Evolutionary conservation across 2,329 filamentous ascomycete species (phyloP).

Genomic region (Penicillium sp.): DNA sequence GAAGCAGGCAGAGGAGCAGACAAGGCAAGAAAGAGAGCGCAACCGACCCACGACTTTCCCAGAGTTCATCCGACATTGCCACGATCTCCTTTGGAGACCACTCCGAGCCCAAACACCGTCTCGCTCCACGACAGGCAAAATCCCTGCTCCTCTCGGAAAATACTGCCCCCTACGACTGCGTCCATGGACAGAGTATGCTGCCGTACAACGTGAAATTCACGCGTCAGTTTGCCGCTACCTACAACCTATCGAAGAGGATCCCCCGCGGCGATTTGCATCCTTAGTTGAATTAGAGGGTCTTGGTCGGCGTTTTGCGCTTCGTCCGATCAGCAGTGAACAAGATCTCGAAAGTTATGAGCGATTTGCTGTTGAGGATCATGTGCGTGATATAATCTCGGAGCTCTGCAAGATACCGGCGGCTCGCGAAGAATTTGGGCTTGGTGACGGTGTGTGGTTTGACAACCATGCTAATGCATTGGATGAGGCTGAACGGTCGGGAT

Average conservation of each 20-base stretch:
- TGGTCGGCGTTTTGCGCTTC: constrained; percentile 9
- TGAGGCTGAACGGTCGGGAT: background rate
- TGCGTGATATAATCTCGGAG: constrained; percentile 23
- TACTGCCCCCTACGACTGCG: constrained; percentile 18
- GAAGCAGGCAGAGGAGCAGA: background rate
- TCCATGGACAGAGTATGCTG: constrained; percentile 16
- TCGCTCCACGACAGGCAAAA: constrained; percentile 20
- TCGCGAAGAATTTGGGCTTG: background rate
- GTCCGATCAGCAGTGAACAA: constrained; percentile 16
- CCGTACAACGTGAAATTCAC: background rate
- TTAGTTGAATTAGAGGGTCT: constrained; percentile 12
- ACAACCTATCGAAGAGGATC: constrained; percentile 6
- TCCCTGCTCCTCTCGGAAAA: constrained; percentile 19
- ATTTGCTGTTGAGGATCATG: constrained; percentile 9
- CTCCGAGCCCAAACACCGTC: constrained; percentile 17
- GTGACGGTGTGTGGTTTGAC: background rate
- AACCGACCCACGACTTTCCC: constrained; percentile 7
- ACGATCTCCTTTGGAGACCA: constrained; percentile 11
- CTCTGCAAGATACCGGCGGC: constrained; percentile 21
- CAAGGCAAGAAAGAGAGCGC: constrained; percentile 1
- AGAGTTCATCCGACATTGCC: constrained; percentile 15
- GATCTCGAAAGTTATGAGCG: constrained; percentile 10
- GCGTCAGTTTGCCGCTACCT: constrained; percentile 13
- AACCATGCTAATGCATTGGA: background rate
- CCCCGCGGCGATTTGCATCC: constrained; percentile 10